A percentile compares a stretch with the other conserved stretches of the same genome.
Conservation (phyloP, 345 rosid genomes). For the Rhodamnia rubescens region DNA sequence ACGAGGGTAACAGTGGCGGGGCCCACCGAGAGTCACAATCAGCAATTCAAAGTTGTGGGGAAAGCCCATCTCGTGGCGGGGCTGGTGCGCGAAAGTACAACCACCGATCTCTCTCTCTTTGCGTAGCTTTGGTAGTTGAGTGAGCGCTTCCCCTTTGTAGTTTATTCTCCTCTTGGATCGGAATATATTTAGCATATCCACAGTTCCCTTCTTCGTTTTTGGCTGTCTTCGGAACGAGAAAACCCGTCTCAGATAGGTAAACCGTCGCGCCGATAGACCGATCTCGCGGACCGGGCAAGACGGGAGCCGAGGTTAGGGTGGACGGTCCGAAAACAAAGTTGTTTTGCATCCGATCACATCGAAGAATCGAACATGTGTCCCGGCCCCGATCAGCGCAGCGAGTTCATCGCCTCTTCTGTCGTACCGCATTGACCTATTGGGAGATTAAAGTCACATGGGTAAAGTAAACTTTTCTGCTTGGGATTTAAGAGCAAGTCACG, state of each 20-base stretch:
- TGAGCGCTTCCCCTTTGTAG: background rate
- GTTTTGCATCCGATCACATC: rapidly evolving
- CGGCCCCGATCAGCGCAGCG: rapidly evolving
- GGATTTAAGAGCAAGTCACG: no score
- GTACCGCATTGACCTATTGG: rapidly evolving
- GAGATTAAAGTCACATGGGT: background rate
- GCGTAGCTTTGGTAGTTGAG: background rate
- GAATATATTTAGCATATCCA: background rate
- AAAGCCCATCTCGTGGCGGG: background rate
- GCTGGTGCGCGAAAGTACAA: background rate
- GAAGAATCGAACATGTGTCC: rapidly evolving
- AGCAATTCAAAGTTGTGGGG: background rate
- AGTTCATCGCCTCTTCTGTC: rapidly evolving
- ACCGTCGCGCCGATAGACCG: background rate
- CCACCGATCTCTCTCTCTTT: background rate
- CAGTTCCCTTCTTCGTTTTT: background rate
- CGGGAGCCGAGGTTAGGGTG: background rate
- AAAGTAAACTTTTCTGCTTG: background rate
- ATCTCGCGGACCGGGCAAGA: background rate
- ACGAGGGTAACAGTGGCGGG: background rate
- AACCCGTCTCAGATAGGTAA: background rate
- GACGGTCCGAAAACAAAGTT: rapidly evolving
- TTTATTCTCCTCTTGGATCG: background rate
- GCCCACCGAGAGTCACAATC: background rate
- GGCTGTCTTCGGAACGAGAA: background rate